A percentile compares a stretch with the other conserved stretches of the same genome.
phyloP scores from a whole-genome alignment of 2,329 filamentous ascomycete species.

The Aspergillus sp. region DNA sequence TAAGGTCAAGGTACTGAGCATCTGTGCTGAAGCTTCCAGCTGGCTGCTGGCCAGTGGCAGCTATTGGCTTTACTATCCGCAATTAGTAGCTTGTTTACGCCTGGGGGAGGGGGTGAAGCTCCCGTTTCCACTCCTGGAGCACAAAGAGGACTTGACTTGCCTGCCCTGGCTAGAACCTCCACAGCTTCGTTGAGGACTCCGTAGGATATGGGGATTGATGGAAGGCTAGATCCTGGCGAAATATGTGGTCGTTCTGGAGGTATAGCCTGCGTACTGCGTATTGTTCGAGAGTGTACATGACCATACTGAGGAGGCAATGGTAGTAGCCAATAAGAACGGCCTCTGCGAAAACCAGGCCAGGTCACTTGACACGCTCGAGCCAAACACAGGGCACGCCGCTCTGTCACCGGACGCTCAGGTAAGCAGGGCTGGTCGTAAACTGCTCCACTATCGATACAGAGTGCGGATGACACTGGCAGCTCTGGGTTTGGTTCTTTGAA shows the following conservation, averaged over 20 bases:
- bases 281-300: constrained; percentile 19
- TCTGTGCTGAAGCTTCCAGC: neutral
- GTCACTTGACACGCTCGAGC: constrained; percentile 42
- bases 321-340: constrained; percentile 32
- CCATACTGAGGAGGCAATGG: constrained; percentile 18
- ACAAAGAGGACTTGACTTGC: neutral
- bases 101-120: neutral
- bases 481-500: neutral
- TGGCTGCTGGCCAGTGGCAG: too few relatives aligned
- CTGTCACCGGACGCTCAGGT: constrained; percentile 22
- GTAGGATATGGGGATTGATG: neutral
- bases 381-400: constrained; percentile 23
- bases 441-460: constrained; percentile 1
- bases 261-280: neutral
- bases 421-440: constrained; percentile 4
- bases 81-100: constrained; percentile 9
- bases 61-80: neutral
- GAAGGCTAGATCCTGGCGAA: constrained; percentile 23
- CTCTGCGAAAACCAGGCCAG: constrained; percentile 42
- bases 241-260: constrained; percentile 16
- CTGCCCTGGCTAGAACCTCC: constrained; percentile 8
- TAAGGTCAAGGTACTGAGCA: constrained; percentile 4
- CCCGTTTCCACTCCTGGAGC: neutral
- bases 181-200: neutral
- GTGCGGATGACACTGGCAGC: neutral